phyloP scores from a whole-genome alignment of 768 basidiomycete genomes.

The Gymnopilus junonius region DNA sequence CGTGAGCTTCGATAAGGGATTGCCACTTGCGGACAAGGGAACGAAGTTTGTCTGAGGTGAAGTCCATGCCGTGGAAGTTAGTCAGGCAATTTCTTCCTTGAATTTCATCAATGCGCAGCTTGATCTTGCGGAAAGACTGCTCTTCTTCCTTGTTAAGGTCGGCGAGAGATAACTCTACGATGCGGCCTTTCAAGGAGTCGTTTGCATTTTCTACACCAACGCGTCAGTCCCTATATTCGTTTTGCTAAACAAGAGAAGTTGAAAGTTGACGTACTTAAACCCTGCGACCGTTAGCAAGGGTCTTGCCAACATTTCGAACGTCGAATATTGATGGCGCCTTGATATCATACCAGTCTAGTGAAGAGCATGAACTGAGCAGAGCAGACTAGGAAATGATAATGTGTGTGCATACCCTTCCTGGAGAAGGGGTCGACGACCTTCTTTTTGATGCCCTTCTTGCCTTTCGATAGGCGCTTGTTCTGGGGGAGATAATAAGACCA shows the following conservation, averaged over 20 bases:
- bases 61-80: constrained; percentile 99
- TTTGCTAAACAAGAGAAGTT: not conserved
- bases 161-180: constrained; percentile 93
- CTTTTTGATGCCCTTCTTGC: constrained; percentile 99
- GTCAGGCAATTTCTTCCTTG: constrained; percentile 99
- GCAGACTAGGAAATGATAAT: not conserved
- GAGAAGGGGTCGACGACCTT: constrained; percentile 99
- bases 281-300: constrained; percentile 97
- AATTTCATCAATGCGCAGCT: constrained; percentile 94
- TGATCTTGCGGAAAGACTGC: constrained; percentile 99
- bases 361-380: not conserved
- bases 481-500: constrained; percentile 34
- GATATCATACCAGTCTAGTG: constrained; percentile 96
- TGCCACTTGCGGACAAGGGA: constrained; percentile 99
- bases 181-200: constrained; percentile 96
- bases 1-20: constrained; percentile 97
- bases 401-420: constrained; percentile 78
- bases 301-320: constrained; percentile 96
- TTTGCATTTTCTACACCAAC: constrained; percentile 86
- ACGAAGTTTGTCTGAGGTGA: constrained; percentile 99
- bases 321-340: constrained; percentile 99
- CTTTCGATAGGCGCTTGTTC: constrained; percentile 99
- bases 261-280: constrained; percentile 77
- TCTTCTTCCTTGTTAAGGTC: constrained; percentile 99
- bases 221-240: not conserved